Base-by-base conservation (phyloP, 805 yeast species). In the Candida loeiensis region DNA sequence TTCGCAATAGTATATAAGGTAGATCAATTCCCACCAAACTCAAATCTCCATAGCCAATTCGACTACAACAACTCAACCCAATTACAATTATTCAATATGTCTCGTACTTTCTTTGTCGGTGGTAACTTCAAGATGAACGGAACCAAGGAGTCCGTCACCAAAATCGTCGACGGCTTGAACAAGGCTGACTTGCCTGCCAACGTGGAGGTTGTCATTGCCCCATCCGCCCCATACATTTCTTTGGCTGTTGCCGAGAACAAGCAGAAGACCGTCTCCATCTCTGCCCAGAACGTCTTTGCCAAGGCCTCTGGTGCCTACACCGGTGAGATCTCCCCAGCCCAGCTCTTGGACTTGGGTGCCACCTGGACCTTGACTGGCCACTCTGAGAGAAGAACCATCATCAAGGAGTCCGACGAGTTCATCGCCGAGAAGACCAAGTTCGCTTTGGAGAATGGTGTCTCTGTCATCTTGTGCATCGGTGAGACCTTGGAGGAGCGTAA, bases 121-220 rank as follows among this genome's bases (percentile, higher is more conserved):
- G 99, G 99, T 62, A 93, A 93, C 89, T 91, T 93, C 80, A 93
- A 93, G 73, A 83, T 93, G 87, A 93, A 93, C 79, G 99, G 99
- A 64, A 73, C 95, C 63, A 82, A 82, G 71, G 79, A 77, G 57
- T 84, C 93, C 56, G 85, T 93, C 68, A 78, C 80, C 66, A 71
- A 79, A 54, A 90, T 93, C 62, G 83, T 91, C 48, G 90, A 80
- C 50, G 74, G 80, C 72, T 79, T 93, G 63, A 91, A 91, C 78
- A 63, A 69, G 40, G 84, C 95, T 51, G 73, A 78, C 37, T 73
- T 93, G 53, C 85, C 95, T 50, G 58, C 76, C 39, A 73, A 82
- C 59, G 91, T 85, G 45, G 93, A 91, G 73, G 96, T 93, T 53
- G 99, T 91, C 48, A 78, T 93, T 67, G 81, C 95, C 55, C 98